Evolutionary conservation across 2,329 filamentous ascomycete genomes (phyloP), one percentile per base, ranked within the genome.

Genomic region (Parascedosporium putredinis): DNA sequence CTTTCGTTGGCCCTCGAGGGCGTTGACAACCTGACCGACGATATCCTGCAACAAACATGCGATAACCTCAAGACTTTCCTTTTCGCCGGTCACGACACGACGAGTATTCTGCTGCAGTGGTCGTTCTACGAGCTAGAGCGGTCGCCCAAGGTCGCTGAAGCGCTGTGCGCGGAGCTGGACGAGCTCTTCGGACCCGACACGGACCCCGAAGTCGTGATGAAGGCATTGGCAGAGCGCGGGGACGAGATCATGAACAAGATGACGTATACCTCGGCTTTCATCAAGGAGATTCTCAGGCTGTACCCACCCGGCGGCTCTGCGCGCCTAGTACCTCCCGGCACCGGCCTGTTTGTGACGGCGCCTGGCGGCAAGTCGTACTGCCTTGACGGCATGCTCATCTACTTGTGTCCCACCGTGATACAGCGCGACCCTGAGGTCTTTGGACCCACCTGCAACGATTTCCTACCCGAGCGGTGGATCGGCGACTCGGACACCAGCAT

Each of bases 1-100:
- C 55, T 68, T 18, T 57, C 58, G 1, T 56, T 69, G 2, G 62
- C 60, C 22, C 56, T 68, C 3, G 58, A 61, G 23, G 61, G 59
- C 18, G 55, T 49, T 2, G 55, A 61, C 2, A 31, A 52, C 1
- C 53, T 67, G 23, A 61, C 59, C n/a, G 51, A 55, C 0, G 53
- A 58, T 5, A 47, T 64, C 9, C 31, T 68, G 10, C 33, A 58
- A 14, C 54, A 59, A 34, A 65, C 63, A 3, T 60, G 58, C 31
- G 63, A 67, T 48, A 65, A 68, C 52, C 54, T 70, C 27, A 65
- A 64, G 47, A 62, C 63, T 0, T 70, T 71, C 53, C 55, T 69
- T 10, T 66, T 71, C 34, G 67, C 66, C 2, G 67, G 68, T 3
- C 67, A 70, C 42, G 67, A 70, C 52, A 69, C 68, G 3, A 67